Percentiles rank a stretch among this genome's conserved stretches.
Evolutionary conservation across 2,329 filamentous ascomycete species (phyloP).

Genomic region (Fusarium pininemorale): DNA sequence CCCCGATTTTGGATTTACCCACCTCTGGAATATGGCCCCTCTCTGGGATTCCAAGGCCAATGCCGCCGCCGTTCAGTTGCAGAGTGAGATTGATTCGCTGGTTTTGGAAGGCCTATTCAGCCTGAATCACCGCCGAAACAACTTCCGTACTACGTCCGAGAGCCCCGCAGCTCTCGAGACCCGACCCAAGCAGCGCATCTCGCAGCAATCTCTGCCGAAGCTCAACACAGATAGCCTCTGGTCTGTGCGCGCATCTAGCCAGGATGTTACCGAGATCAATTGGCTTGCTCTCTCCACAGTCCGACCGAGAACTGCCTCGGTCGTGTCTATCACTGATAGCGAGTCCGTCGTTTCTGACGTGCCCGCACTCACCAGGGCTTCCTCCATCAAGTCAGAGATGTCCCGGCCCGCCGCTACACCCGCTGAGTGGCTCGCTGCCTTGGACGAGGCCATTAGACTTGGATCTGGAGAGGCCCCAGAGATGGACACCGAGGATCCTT

Average conservation of each 20-base stretch:
- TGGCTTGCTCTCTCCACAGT: constrained; percentile 39
- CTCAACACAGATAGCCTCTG: constrained; percentile 50
- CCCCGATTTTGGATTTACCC: constrained; percentile 31
- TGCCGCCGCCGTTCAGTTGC: constrained; percentile 21
- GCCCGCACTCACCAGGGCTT: constrained; percentile 30
- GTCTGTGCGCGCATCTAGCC: constrained; percentile 39
- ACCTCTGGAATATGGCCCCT: constrained; percentile 41
- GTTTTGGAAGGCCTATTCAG: constrained; percentile 40
- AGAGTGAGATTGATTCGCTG: constrained; percentile 33
- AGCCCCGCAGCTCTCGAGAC: constrained; percentile 44
- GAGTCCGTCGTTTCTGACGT: constrained; percentile 20
- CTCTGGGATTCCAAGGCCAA: constrained; percentile 39
- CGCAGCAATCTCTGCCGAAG: constrained; percentile 41
- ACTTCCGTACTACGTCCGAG: constrained; percentile 41
- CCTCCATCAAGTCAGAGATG: constrained; percentile 34
- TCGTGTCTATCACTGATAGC: constrained; percentile 27
- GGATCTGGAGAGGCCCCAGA: constrained; percentile 22
- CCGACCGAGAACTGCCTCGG: constrained; percentile 31
- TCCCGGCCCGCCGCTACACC: constrained; percentile 37
- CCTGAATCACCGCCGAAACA: constrained; percentile 40
- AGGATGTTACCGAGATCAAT: constrained; percentile 24
- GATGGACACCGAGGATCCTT: constrained; percentile 13
- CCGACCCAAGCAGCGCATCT: constrained; percentile 46
- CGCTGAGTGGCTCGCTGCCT: constrained; percentile 52
- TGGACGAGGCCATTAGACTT: constrained; percentile 41